Percentiles rank a stretch among this genome's conserved stretches.
Conservation (phyloP, 495 filamentous ascomycete species). For the Lepraria neglecta region DNA sequence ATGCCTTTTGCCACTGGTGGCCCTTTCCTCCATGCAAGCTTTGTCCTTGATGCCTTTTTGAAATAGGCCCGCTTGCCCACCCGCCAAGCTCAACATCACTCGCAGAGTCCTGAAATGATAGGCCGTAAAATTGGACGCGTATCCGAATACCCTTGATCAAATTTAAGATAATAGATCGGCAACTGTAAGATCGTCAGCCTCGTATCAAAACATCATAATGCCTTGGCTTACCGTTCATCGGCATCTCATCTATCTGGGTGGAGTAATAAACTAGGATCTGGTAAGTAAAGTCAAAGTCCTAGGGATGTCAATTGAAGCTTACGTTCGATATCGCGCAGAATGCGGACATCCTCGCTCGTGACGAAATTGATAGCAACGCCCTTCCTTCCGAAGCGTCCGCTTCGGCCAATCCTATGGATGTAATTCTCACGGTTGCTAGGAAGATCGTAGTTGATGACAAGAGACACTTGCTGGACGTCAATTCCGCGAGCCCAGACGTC, state of each 20-base stretch:
- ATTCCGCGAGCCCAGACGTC: slow-evolving; percentile 98
- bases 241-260: slow-evolving; percentile 99
- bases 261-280: slow-evolving; percentile 72
- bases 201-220: neutral
- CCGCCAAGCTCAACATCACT: neutral
- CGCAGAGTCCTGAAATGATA: neutral
- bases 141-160: no score
- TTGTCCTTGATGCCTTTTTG: neutral
- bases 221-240: slow-evolving; percentile 67
- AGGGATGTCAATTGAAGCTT: slow-evolving; percentile 22
- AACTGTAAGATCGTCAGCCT: slow-evolving; percentile 35
- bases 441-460: slow-evolving; percentile 99
- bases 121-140: neutral
- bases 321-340: slow-evolving; percentile 93
- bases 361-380: slow-evolving; percentile 99
- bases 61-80: neutral
- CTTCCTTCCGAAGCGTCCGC: slow-evolving; percentile 93
- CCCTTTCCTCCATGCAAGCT: slow-evolving; percentile 15
- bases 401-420: slow-evolving; percentile 95
- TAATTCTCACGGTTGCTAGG: slow-evolving; percentile 99
- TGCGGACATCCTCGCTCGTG: slow-evolving; percentile 93
- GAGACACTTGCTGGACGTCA: slow-evolving; percentile 97
- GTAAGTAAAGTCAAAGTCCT: slow-evolving; percentile 31
- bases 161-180: slow-evolving; percentile 51
- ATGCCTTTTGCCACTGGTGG: neutral